These are phyloP conservation scores for Russula olivacea DNA, from an alignment of 768 basidiomycete species.

Conservation along the genomic window DNA sequence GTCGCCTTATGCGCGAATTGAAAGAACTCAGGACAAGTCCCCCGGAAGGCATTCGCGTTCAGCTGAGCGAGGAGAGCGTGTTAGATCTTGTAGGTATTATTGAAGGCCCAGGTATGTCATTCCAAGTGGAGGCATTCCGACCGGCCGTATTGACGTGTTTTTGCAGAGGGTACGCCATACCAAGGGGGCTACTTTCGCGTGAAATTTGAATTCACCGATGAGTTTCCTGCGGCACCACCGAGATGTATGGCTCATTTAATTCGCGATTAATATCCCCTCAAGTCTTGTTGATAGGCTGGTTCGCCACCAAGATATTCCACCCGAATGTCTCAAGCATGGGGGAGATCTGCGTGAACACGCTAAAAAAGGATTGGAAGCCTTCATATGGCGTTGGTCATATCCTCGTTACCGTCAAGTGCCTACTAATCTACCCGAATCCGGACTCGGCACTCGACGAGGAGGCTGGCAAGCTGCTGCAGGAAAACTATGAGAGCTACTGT, in stretches of 20 bases:
- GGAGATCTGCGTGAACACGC: constrained; percentile 94
- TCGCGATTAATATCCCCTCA: neutral
- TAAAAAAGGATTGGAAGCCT: constrained; percentile 96
- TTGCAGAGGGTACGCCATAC: constrained; percentile 58
- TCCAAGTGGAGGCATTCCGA: neutral
- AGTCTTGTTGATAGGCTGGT: constrained; percentile 54
- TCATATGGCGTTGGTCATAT: constrained; percentile 89
- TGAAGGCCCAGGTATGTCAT: constrained; percentile 74
- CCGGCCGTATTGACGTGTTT: constrained; percentile 13
- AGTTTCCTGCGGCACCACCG: constrained; percentile 90
- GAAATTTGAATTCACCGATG: constrained; percentile 85
- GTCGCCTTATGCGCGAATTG: constrained; percentile 84
- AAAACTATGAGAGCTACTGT: constrained; percentile 86
- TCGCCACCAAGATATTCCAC: constrained; percentile 93
- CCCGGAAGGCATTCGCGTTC: constrained; percentile 88
- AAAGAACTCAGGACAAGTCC: constrained; percentile 74
- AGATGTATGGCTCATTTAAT: constrained; percentile 62
- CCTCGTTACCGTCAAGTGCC: constrained; percentile 87
- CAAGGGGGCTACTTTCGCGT: constrained; percentile 66
- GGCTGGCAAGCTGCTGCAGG: constrained; percentile 85
- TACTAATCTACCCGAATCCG: constrained; percentile 94
- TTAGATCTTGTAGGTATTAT: constrained; percentile 83
- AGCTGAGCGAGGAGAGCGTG: constrained; percentile 83
- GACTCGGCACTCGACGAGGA: constrained; percentile 96
- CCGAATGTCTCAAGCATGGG: constrained; percentile 88